Percentiles rank a stretch among this genome's conserved stretches.
These are phyloP conservation scores for Clonostachys byssicola DNA, from an alignment of 2,329 filamentous ascomycete genomes.

Conservation along the genomic window DNA sequence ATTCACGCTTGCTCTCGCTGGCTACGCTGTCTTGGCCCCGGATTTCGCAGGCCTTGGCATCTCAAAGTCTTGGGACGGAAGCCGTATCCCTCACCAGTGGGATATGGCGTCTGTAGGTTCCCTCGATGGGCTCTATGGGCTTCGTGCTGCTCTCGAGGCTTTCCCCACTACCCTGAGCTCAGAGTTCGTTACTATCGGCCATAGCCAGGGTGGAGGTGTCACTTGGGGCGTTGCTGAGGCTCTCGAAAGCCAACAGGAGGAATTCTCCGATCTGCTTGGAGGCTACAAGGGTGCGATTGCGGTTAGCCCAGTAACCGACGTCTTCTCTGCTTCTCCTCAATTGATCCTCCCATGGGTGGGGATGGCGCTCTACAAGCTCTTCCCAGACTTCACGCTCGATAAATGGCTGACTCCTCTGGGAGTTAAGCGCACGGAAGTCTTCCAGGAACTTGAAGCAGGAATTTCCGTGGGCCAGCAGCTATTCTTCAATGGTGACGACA, in stretches of 20 bases:
- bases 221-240: conserved; percentile 24
- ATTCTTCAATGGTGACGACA: background rate
- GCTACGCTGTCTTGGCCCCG: conserved; percentile 36
- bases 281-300: conserved; percentile 8
- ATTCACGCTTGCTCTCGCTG: conserved; percentile 27
- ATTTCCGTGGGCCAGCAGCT: background rate
- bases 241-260: background rate
- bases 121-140: conserved; percentile 34
- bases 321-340: background rate
- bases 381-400: conserved; percentile 5
- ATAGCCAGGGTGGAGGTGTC: conserved; percentile 38
- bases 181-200: conserved; percentile 37
- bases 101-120: conserved; percentile 26
- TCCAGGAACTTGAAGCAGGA: conserved; percentile 3
- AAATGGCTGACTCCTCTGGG: conserved; percentile 22
- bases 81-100: conserved; percentile 31
- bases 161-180: conserved; percentile 25
- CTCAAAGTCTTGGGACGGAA: conserved; percentile 20
- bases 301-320: conserved; percentile 4
- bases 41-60: conserved; percentile 40
- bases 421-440: conserved; percentile 1
- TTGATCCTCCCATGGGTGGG: background rate
- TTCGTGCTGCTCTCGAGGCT: conserved; percentile 31
- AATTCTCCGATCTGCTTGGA: background rate
- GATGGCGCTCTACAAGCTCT: conserved; percentile 3